Conservation (phyloP, 2,329 filamentous ascomycete genomes). For the Stagonosporopsis chrysanthemi region DNA sequence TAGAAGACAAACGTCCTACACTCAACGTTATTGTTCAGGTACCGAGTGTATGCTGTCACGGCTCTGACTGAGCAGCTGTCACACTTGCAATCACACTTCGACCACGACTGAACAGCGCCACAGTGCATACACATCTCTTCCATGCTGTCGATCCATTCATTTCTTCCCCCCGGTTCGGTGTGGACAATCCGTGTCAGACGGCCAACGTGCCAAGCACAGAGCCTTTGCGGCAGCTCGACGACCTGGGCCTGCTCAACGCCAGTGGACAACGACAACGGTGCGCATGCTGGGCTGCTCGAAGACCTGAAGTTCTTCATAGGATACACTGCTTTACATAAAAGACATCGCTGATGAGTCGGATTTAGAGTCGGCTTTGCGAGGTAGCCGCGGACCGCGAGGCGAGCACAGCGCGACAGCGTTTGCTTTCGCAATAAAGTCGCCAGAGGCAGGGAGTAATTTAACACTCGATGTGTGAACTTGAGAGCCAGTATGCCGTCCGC, state of each 20-base stretch:
- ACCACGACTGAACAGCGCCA: constrained; percentile 38
- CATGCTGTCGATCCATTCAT: constrained; percentile 39
- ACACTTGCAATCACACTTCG: constrained; percentile 39
- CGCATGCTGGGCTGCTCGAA: constrained; percentile 40
- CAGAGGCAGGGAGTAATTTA: constrained; percentile 40
- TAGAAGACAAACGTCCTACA: constrained; percentile 37
- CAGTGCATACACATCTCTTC: constrained; percentile 48
- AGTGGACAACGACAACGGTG: constrained; percentile 12
- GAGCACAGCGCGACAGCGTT: constrained; percentile 36
- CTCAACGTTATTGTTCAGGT: constrained; percentile 39
- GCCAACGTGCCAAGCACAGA: constrained; percentile 48
- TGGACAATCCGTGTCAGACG: constrained; percentile 34
- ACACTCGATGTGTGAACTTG: constrained; percentile 44
- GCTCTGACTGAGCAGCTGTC: constrained; percentile 38
- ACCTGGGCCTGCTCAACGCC: constrained; percentile 26
- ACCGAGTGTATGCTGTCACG: constrained; percentile 43
- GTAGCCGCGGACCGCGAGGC: constrained; percentile 39
- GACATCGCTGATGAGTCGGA: constrained; percentile 36
- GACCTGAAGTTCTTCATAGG: constrained; percentile 41
- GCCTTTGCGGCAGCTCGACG: constrained; percentile 37
- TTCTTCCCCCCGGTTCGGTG: constrained; percentile 30
- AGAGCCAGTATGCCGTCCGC: constrained; percentile 49
- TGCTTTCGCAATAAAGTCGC: constrained; percentile 22
- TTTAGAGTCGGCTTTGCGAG: constrained; percentile 23
- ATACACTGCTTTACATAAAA: constrained; percentile 42